Base-by-base conservation (phyloP, 306 rosid genomes). In the Medicago ruthenica region DNA sequence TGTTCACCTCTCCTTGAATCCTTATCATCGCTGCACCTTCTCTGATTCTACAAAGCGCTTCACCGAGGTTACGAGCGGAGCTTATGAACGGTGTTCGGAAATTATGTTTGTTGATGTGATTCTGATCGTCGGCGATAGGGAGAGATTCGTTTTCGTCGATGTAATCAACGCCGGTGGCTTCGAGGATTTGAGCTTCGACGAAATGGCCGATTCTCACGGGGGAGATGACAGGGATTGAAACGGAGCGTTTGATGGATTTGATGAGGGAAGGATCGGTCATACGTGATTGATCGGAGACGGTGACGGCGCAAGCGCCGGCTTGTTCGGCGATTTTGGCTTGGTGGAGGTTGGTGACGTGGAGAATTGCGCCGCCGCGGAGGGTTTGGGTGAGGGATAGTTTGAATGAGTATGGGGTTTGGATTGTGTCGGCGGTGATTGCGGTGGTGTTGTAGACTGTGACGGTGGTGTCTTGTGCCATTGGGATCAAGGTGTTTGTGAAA, bases 141-240 rank as follows among this genome's bases (percentile, higher is more conserved):
- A 87, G 79, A 4, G 51, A 45, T 73, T 90, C 95, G 84, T 88
- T 89, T 63, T 93, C 98, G 75, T 93, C 93, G 75, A 93, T 67
- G 64, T 89, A 89, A 47, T 86, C 94, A 2, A 86, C 95, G 2
- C 89, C 93, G 11, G 83, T 16, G 31, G 87, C 79, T 77, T 89
- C 88, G 0, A 93, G 91, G 45, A 93, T 87, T 89, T 93, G 98
- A 1, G 96, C 96, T 69, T 93, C 96, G 0, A 89, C 98, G 80
- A 93, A 90, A 60, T 90, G 98, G 8, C 95, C 98, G 3, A 89
- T 84, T 27, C 96, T 86, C 8, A 86, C 88, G 45, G 89, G 79
- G 17, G 87, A 84, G 66, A 93, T 71, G 1, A 93, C 59, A 9
- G 96, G 98, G 37, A 90, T 55, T n/a, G 91, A 85, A 0, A 90